phyloP scores from a whole-genome alignment of 2,329 filamentous ascomycete genomes.

The Apiospora kogelbergensis region DNA sequence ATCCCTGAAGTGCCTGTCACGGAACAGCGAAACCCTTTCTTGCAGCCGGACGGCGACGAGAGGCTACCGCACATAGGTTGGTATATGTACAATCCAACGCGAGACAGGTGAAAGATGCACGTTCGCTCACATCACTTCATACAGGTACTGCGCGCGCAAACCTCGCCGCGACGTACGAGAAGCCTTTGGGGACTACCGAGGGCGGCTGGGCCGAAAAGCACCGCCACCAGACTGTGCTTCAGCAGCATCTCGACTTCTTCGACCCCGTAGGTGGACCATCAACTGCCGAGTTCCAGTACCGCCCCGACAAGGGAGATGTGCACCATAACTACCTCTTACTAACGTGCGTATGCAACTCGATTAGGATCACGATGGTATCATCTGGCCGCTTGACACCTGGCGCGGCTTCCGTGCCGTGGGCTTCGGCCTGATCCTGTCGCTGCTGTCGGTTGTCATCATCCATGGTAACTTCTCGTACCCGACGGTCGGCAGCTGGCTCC shows the following conservation, averaged over 20 bases:
- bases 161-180: slow-evolving; percentile 33
- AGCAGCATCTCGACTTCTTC: slow-evolving; percentile 54
- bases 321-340: not conserved
- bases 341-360: not conserved
- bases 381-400: slow-evolving; percentile 53
- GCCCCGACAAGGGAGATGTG: not conserved
- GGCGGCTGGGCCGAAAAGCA: slow-evolving; percentile 31
- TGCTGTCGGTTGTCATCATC: slow-evolving; percentile 46
- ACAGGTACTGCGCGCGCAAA: slow-evolving; percentile 32
- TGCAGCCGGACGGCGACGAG: slow-evolving; percentile 27
- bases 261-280: slow-evolving; percentile 32
- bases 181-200: slow-evolving; percentile 34
- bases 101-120: not conserved
- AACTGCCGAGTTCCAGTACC: not conserved
- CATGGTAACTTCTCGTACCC: slow-evolving; percentile 50
- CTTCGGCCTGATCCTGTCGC: slow-evolving; percentile 41
- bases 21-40: slow-evolving; percentile 27
- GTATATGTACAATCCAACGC: not conserved
- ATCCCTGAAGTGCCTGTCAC: slow-evolving; percentile 26
- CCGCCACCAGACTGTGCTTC: slow-evolving; percentile 40
- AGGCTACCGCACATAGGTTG: slow-evolving; percentile 27
- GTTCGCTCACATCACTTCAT: not conserved
- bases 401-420: slow-evolving; percentile 44
- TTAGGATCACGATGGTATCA: slow-evolving; percentile 48
- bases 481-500: slow-evolving; percentile 40